A percentile compares a stretch with the other conserved stretches of the same genome.
Conservation (phyloP, 1,284 basidiomycete genomes). For the Entoloma clypeatum region DNA sequence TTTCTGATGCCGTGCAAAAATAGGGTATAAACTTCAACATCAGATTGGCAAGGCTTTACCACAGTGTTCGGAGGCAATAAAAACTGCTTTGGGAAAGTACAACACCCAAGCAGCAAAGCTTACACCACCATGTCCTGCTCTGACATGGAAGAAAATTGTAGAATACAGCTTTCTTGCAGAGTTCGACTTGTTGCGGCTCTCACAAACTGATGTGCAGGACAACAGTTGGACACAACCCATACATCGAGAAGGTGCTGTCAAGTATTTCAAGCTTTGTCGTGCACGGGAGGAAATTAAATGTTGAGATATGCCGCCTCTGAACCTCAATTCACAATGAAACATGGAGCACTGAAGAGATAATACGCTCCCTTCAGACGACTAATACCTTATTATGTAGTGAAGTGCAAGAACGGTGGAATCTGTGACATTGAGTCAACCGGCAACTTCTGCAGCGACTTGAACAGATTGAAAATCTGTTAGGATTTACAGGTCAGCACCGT, state of each 20-base stretch:
- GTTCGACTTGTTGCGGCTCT: slow-evolving; percentile 26
- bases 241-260: slow-evolving; percentile 16
- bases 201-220: slow-evolving; percentile 21
- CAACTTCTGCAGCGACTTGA: no score
- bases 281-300: slow-evolving; percentile 25
- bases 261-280: slow-evolving; percentile 22
- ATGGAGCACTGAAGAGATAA: no score
- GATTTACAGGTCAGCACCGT: no score
- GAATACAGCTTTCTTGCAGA: slow-evolving; percentile 15
- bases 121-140: slow-evolving; percentile 10
- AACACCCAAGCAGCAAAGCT: slow-evolving; percentile 14
- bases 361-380: no score
- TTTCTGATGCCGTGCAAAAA: not conserved
- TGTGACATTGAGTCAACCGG: no score
- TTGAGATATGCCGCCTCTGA: not conserved
- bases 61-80: slow-evolving; percentile 5
- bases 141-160: slow-evolving; percentile 23
- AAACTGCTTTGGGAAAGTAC: slow-evolving; percentile 6
- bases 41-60: slow-evolving; percentile 9
- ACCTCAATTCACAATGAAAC: no score
- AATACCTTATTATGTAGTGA: no score
- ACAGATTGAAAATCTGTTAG: no score
- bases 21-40: slow-evolving; percentile 7
- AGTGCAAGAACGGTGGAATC: no score
- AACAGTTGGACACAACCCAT: slow-evolving; percentile 21